phyloP scores from a whole-genome alignment of 2,329 filamentous ascomycete genomes.

The Aspergillus novofumigatus region DNA sequence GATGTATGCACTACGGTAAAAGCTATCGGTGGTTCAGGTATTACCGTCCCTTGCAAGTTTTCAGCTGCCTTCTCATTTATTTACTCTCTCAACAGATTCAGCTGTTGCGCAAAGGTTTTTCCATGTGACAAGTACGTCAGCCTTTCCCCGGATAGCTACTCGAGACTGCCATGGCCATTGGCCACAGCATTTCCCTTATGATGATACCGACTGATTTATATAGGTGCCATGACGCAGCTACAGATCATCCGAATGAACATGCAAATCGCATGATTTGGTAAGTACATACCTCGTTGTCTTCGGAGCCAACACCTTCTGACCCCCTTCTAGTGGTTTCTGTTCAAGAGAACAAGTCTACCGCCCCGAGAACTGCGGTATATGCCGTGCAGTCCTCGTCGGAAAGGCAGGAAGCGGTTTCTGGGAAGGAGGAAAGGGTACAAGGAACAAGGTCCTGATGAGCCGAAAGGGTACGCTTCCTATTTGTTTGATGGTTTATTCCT shows the following conservation, averaged over 20 bases:
- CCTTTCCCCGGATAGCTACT: not conserved
- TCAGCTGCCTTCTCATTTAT: not conserved
- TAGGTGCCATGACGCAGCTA: conserved; percentile 68
- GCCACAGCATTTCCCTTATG: not conserved
- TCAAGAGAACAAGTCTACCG: conserved; percentile 76
- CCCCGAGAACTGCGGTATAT: conserved; percentile 70
- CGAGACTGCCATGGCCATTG: not conserved
- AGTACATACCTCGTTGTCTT: conserved; percentile 8
- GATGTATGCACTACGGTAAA: conserved; percentile 53
- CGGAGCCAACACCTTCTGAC: not conserved
- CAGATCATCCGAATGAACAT: conserved; percentile 73
- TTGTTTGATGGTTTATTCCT: not conserved
- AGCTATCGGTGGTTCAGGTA: conserved; percentile 55
- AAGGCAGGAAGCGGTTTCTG: conserved; percentile 69
- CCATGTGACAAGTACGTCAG: conserved; percentile 51
- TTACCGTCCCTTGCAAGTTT: not conserved
- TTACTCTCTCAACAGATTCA: conserved; percentile 41
- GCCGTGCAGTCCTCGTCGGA: conserved; percentile 65
- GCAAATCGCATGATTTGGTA: conserved; percentile 78
- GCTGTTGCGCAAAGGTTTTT: conserved; percentile 55
- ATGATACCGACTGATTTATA: conserved; percentile 1
- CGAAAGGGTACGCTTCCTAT: conserved; percentile 50
- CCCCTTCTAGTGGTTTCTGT: conserved; percentile 56
- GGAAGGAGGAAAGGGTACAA: conserved; percentile 82
- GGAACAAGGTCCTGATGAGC: conserved; percentile 67